These are phyloP conservation scores for Pseudonitzschia multistriata DNA, from an alignment of 108 stramenopile species.

Conservation along the genomic window DNA sequence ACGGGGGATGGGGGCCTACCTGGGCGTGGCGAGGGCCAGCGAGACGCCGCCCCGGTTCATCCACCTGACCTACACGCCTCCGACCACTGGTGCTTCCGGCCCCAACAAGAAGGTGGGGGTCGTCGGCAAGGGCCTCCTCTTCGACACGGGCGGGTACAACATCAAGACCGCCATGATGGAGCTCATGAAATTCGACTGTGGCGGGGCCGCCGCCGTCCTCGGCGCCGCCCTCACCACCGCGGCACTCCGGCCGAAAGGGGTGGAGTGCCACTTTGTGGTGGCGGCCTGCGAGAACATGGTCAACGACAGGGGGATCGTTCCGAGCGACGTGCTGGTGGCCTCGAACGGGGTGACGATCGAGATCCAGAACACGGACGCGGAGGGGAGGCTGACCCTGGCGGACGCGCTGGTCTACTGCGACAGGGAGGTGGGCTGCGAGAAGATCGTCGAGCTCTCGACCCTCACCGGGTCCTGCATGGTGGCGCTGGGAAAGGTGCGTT, in stretches of 20 bases:
- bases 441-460: constrained; percentile 88
- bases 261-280: constrained; percentile 85
- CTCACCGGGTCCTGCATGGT: constrained; percentile 89
- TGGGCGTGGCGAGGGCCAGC: constrained; percentile 86
- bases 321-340: constrained; percentile 88
- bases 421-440: constrained; percentile 78
- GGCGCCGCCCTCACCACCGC: constrained; percentile 78
- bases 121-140: constrained; percentile 91
- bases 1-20: constrained; percentile 88
- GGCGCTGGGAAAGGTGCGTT: constrained; percentile 44
- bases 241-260: constrained; percentile 50
- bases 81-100: constrained; percentile 16
- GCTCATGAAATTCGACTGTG: constrained; percentile 98
- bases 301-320: constrained; percentile 79
- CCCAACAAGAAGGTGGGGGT: constrained; percentile 72
- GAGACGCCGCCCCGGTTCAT: constrained; percentile 91
- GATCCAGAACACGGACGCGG: constrained; percentile 93
- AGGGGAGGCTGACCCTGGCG: constrained; percentile 91
- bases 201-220: constrained; percentile 72
- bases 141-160: constrained; percentile 97
- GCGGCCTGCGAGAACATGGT: constrained; percentile 95
- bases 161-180: constrained; percentile 97
- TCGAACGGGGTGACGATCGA: constrained; percentile 94
- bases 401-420: constrained; percentile 94
- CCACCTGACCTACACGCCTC: constrained; percentile 85